phyloP scores from a whole-genome alignment of 148 eudicot genomes.

The Chenopodium album region DNA sequence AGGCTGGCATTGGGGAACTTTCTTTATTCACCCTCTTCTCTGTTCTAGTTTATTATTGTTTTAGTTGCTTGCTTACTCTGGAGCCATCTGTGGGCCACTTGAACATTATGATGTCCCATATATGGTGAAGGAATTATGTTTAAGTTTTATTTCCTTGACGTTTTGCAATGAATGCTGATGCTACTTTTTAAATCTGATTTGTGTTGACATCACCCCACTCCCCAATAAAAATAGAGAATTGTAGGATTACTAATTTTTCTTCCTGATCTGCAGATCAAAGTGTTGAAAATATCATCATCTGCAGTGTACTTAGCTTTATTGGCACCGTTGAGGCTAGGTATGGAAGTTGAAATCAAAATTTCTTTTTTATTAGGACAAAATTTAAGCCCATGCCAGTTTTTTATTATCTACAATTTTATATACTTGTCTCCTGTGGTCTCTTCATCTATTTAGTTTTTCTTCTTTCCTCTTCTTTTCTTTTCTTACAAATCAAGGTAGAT shows the following conservation, averaged over 20 bases:
- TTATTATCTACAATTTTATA: no score
- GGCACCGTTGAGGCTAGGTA: slow-evolving; percentile 85
- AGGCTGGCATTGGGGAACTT: neutral
- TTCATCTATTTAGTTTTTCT: no score
- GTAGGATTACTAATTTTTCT: slow-evolving; percentile 13
- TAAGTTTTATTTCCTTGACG: neutral
- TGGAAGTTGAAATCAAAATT: slow-evolving; percentile 15
- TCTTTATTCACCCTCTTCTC: neutral
- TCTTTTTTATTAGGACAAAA: neutral
- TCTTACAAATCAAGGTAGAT: no score
- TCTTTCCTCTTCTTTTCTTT: no score
- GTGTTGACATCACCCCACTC: neutral
- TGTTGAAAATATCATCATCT: slow-evolving; percentile 55
- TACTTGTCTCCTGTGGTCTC: no score
- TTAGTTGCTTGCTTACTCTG: neutral
- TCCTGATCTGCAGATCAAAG: slow-evolving; percentile 49
- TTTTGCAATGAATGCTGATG: neutral
- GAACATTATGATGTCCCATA: neutral
- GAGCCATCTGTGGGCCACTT: neutral
- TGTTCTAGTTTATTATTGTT: neutral
- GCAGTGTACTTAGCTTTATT: slow-evolving; percentile 58
- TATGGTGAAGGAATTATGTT: neutral
- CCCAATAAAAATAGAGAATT: neutral
- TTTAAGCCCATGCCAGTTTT: no score
- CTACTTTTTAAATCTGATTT: neutral